These are phyloP conservation scores for Arthroderma uncinatum DNA, from an alignment of 2,329 filamentous ascomycete species.

Conservation along the genomic window DNA sequence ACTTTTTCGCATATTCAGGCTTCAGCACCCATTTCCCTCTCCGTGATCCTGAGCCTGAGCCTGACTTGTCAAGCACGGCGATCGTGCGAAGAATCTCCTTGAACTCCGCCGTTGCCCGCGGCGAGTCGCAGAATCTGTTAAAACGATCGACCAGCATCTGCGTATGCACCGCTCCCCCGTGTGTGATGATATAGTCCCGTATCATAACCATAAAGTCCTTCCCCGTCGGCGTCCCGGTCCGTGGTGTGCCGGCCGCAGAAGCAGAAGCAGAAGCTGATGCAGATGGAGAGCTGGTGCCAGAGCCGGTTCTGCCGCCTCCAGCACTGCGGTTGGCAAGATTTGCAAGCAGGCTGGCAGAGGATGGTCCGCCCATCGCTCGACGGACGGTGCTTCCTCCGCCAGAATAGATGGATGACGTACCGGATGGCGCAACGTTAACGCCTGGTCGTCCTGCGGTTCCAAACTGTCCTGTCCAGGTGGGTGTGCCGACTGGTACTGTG, in stretches of 20 bases:
- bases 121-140: slow-evolving; percentile 62
- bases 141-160: slow-evolving; percentile 87
- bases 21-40: slow-evolving; percentile 49
- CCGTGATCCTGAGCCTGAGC: slow-evolving; percentile 34
- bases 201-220: slow-evolving; percentile 63
- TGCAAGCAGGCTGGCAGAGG: slow-evolving; percentile 31
- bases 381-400: slow-evolving; percentile 27
- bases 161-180: slow-evolving; percentile 67
- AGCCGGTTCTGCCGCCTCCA: slow-evolving; percentile 5
- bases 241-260: slow-evolving; percentile 23
- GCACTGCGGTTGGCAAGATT: slow-evolving; percentile 26
- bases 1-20: slow-evolving; percentile 39
- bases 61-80: slow-evolving; percentile 54
- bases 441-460: slow-evolving; percentile 65
- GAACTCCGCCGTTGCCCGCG: slow-evolving; percentile 63
- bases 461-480: slow-evolving; percentile 85
- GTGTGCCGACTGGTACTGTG: slow-evolving; percentile 65
- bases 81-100: slow-evolving; percentile 68
- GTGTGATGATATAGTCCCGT: slow-evolving; percentile 62
- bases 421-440: slow-evolving; percentile 23
- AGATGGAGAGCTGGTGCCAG: neutral
- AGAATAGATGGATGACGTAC: slow-evolving; percentile 7
- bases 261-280: slow-evolving; percentile 16
- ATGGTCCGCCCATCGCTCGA: slow-evolving; percentile 28
- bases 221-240: slow-evolving; percentile 33